Conservation (phyloP, 768 basidiomycete species). For the Calocera cornea region DNA sequence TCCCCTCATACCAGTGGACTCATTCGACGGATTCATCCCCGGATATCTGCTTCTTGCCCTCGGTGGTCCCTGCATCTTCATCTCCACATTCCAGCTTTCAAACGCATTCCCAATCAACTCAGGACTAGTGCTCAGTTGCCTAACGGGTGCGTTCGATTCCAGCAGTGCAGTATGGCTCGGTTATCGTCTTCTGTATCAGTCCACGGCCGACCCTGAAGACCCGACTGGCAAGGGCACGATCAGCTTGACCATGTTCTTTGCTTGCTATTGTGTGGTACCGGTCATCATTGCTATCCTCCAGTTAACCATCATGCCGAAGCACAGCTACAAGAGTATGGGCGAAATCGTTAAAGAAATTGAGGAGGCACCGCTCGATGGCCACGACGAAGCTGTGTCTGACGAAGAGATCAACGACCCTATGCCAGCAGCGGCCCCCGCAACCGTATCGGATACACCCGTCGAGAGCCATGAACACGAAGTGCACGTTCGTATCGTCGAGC, state of each 20-base stretch:
- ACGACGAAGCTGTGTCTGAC: not conserved
- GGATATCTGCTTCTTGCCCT: constrained; percentile 27
- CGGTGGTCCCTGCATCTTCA: constrained; percentile 28
- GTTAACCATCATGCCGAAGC: not conserved
- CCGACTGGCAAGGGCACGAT: not conserved
- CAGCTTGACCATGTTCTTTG: not conserved
- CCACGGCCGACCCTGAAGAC: not conserved
- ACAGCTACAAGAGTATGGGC: constrained; percentile 1
- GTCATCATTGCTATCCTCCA: not conserved
- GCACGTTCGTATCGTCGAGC: not conserved
- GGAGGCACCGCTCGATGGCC: not conserved
- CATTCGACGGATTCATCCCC: constrained; percentile 9
- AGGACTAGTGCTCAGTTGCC: constrained; percentile 26
- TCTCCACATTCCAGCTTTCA: constrained; percentile 28
- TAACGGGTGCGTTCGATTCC: constrained; percentile 30
- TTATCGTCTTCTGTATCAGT: constrained; percentile 19
- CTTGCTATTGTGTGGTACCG: not conserved
- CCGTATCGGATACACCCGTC: not conserved
- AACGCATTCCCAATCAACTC: constrained; percentile 28
- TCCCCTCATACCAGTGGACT: constrained; percentile 21
- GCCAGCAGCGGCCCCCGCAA: not conserved
- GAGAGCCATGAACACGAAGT: not conserved
- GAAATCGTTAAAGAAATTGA: not conserved
- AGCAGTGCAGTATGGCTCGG: constrained; percentile 25
- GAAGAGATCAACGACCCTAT: not conserved